Evolutionary conservation across 306 rosid species (phyloP), one percentile per base, ranked within the genome.

Genomic region (Coriaria nepalensis): DNA sequence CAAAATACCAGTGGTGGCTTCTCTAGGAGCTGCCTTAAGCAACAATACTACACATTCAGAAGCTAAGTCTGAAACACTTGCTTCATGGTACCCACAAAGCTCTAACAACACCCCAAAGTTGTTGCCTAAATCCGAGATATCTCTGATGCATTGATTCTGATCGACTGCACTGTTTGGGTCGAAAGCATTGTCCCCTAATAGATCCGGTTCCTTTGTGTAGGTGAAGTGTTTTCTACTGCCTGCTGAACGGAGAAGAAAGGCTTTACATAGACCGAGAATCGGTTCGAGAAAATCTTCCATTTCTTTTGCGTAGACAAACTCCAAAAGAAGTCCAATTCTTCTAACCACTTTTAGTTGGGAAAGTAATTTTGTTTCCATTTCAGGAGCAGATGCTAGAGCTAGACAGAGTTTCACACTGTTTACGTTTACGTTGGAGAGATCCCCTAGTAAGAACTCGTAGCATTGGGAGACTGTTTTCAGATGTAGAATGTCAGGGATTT

Each of bases 251-350:
- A 72, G 73, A 59, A 90, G 87, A 69, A 85, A 80, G 64, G 95
- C 98, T 70, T 73, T 81, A 37, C 95, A 90, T 15, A 90, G 78
- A 57, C 93, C 92, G 47, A 85, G 93, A 60, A 83, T 79, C 56
- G 94, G 94, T 56, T 90, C 94, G 49, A 85, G 76, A 61, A 90
- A 79, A 67, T 85, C 98, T 55, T 90, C 98, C 98, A 90, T 79
- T 7, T 70, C 82, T 72, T 85, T 90, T 12, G 93, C 87, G 66
- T 56, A 75, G 37, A 82, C 86, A 34, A 85, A 80, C 72, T 85
- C 98, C 44, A 90, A 67, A 52, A 90, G 75, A 67, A 81, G 79
- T 65, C 95, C 95, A 45, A 82, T 79, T 60, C 81, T 85, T 73
- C 95, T 71, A 53, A 85, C 95, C 14, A 90, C 98, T 73, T 78